phyloP scores from a whole-genome alignment of 2,329 filamentous ascomycete genomes.

The Rhytidhysteron rufulum region DNA sequence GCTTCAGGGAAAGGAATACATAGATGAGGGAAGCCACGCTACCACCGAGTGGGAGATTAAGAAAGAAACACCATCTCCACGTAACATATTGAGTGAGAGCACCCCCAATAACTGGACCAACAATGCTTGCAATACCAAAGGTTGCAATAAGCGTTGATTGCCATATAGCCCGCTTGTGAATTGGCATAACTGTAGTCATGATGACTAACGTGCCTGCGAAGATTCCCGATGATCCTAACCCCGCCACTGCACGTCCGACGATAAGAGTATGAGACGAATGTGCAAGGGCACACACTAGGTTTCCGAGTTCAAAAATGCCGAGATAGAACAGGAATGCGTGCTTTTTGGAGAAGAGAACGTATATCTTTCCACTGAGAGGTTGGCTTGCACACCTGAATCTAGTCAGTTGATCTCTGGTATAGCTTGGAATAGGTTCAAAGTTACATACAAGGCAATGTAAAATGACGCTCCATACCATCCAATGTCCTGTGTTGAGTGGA shows the following conservation, averaged over 20 bases:
- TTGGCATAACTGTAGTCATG: slow-evolving; percentile 6
- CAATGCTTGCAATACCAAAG: background rate
- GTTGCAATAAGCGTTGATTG: background rate
- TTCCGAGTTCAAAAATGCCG: slow-evolving; percentile 12
- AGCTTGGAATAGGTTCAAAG: background rate
- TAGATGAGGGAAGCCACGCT: no score
- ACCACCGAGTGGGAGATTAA: no score
- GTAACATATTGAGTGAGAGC: slow-evolving; percentile 7
- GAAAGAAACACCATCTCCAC: slow-evolving; percentile 10
- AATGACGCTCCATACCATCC: slow-evolving; percentile 29
- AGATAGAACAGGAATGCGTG: slow-evolving; percentile 6
- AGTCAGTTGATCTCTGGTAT: background rate
- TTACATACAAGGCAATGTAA: background rate
- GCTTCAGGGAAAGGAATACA: background rate
- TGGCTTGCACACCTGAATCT: background rate
- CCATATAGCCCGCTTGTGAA: slow-evolving; percentile 8
- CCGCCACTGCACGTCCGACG: slow-evolving; percentile 14
- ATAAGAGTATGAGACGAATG: slow-evolving; percentile 10
- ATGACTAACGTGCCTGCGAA: slow-evolving; percentile 9
- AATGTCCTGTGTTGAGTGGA: slow-evolving; percentile 12
- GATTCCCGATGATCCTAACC: slow-evolving; percentile 11
- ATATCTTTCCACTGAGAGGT: slow-evolving; percentile 1
- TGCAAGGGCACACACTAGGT: slow-evolving; percentile 9
- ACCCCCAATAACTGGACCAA: slow-evolving; percentile 7
- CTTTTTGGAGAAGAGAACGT: slow-evolving; percentile 1